phyloP scores from a whole-genome alignment of 257 asterid species.

The Forsythia suspensa region DNA sequence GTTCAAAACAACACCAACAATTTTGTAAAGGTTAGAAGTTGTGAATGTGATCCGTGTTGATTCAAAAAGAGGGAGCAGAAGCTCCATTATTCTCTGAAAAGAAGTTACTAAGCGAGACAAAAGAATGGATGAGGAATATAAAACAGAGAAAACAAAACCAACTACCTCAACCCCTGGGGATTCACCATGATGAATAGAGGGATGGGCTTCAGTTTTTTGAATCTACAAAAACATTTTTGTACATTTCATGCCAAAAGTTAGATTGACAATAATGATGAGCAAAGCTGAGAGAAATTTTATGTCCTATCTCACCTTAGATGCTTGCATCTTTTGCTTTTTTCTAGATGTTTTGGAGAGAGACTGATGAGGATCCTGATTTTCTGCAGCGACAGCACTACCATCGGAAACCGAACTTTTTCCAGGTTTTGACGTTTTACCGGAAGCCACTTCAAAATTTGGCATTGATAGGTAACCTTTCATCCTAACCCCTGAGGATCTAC shows the following conservation, averaged over 20 bases:
- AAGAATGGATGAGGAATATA: neutral
- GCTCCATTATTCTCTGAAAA: constrained; percentile 11
- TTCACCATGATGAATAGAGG: constrained; percentile 21
- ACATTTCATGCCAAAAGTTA: constrained; percentile 23
- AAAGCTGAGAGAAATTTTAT: constrained; percentile 14
- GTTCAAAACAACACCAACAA: constrained; percentile 11
- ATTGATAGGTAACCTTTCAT: constrained; percentile 44
- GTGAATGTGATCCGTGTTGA: neutral
- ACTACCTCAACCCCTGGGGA: constrained; percentile 63
- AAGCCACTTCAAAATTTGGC: constrained; percentile 51
- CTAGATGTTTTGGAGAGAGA: constrained; percentile 41
- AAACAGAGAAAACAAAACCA: constrained; percentile 9
- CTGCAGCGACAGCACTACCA: constrained; percentile 48
- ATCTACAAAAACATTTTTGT: constrained; percentile 45
- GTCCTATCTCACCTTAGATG: constrained; percentile 48
- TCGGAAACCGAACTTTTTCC: constrained; percentile 46
- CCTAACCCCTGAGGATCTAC: constrained; percentile 47
- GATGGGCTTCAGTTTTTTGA: constrained; percentile 50
- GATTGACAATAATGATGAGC: constrained; percentile 16
- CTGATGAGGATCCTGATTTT: constrained; percentile 41
- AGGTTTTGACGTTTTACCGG: constrained; percentile 48
- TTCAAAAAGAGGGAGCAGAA: constrained; percentile 4
- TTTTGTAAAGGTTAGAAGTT: neutral
- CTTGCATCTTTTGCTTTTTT: constrained; percentile 49
- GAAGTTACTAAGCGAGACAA: neutral